Evolutionary conservation across 75 land plant genomes (phyloP), one percentile per base, ranked within the genome.

Genomic region (Cunninghamia lanceolata): DNA sequence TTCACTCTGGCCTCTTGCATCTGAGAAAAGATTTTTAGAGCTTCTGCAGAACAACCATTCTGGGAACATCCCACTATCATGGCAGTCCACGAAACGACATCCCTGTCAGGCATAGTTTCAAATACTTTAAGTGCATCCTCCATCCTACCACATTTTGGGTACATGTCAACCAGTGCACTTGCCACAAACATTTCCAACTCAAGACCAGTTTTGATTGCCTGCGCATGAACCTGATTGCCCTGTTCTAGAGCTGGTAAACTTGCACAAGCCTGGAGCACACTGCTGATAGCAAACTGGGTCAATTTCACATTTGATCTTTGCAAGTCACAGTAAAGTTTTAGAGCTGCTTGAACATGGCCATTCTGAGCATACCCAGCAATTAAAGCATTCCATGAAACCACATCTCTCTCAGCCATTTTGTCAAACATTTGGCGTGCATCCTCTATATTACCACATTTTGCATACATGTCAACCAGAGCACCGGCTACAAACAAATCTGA

Each of bases 51-150:
- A 50, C 81, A 54, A 40, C 87, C 87, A 56, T 86, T 86, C 30
- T 86, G 87, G 14, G 87, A 83, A 79, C 56, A 86, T 40, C 83
- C 87, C 34, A n/a, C 52, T 9, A 86, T 46, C 82, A 86, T 79
- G n/a, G 87, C 56, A n/a, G 74, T 86, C 87, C 87, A 86, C 6
- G 83, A 32, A 6, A 86, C 82, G 53, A 34, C n/a, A 43, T 79
- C 87, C 19, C 87, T 54, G 4, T 30, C 52, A 45, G 54, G 39
- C 74, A 85, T 53, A 46, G 15, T 86, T 28, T 79, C 82, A 79
- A 86, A 86, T 16, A 79, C 83, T 34, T 38, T 47, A 16, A 42
- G 32, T 15, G 87, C 87, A 52, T 86, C 83, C 34, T 46, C 47
- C 36, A 86, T 82, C 11, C 36, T 50, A 19, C 87, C 87, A 80